Evolutionary conservation across 202 grass and related monocot species (phyloP).

Genomic region (Cymbopogon flexuosus): DNA sequence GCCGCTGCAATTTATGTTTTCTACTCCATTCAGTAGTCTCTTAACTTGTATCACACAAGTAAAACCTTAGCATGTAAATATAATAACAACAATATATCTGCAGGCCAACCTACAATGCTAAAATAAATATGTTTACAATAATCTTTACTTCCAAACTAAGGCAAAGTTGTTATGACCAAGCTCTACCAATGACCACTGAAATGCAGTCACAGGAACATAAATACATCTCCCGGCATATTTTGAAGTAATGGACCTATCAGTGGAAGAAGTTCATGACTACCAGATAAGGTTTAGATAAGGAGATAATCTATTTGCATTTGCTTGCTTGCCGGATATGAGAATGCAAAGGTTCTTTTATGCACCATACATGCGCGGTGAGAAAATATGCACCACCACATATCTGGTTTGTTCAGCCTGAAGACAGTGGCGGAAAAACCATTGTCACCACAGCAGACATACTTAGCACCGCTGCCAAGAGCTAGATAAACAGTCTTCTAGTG

Average conservation of each 20-base stretch:
- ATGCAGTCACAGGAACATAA: neutral
- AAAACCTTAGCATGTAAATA: neutral
- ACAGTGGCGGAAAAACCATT: neutral
- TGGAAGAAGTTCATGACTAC: neutral
- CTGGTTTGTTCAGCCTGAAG: neutral
- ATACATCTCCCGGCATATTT: conserved; percentile 15
- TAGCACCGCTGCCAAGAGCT: neutral
- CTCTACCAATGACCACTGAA: neutral
- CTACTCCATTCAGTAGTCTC: neutral
- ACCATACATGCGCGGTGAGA: neutral
- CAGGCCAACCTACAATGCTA: neutral
- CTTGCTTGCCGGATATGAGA: neutral
- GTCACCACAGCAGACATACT: neutral
- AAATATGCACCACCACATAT: conserved; percentile 2
- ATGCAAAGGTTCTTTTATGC: neutral
- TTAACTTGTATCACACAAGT: neutral
- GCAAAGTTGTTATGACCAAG: neutral
- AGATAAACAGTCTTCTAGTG: neutral
- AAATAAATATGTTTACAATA: neutral
- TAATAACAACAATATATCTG: neutral
- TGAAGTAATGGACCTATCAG: neutral
- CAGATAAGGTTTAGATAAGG: neutral
- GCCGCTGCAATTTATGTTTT: neutral
- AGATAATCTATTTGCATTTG: neutral
- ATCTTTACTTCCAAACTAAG: neutral